Evolutionary conservation across 306 rosid genomes (phyloP).

Genomic region (Lotus japonicus): DNA sequence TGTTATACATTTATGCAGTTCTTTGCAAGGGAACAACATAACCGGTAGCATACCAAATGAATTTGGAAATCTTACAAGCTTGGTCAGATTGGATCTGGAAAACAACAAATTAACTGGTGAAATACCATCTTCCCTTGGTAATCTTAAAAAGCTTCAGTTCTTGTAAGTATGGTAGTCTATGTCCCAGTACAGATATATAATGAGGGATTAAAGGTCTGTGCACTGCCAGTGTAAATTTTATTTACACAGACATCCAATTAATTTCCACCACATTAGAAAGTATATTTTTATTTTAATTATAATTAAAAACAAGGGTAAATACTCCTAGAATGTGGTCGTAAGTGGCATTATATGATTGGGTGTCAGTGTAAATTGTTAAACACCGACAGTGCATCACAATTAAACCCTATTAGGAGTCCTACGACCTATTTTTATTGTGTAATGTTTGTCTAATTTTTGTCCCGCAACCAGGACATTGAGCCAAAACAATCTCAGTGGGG

Average conservation of each 20-base stretch:
- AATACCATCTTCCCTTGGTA: conserved; percentile 76
- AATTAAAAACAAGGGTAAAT: no score
- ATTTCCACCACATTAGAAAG: no score
- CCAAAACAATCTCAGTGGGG: conserved; percentile 65
- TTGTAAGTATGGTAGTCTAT: conserved; percentile 51
- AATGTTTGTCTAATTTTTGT: conserved; percentile 13
- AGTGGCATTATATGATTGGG: no score
- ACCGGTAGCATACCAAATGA: conserved; percentile 70
- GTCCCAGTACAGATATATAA: not conserved
- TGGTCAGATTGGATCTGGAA: conserved; percentile 64
- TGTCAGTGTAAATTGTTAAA: no score
- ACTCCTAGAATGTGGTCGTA: no score
- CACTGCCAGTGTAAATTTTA: no score
- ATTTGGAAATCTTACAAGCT: conserved; percentile 57
- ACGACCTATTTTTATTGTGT: conserved; percentile 11
- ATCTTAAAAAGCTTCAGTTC: conserved; percentile 68
- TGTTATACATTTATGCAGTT: conserved; percentile 33
- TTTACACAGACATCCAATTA: no score
- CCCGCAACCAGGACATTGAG: conserved; percentile 59
- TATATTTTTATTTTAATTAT: no score
- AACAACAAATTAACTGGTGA: conserved; percentile 64
- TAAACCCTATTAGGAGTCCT: no score
- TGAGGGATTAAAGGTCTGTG: no score
- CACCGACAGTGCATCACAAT: no score
- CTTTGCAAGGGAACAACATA: conserved; percentile 72